phyloP scores from a whole-genome alignment of 768 basidiomycete species.

The Boletus rufocinnamomeus region DNA sequence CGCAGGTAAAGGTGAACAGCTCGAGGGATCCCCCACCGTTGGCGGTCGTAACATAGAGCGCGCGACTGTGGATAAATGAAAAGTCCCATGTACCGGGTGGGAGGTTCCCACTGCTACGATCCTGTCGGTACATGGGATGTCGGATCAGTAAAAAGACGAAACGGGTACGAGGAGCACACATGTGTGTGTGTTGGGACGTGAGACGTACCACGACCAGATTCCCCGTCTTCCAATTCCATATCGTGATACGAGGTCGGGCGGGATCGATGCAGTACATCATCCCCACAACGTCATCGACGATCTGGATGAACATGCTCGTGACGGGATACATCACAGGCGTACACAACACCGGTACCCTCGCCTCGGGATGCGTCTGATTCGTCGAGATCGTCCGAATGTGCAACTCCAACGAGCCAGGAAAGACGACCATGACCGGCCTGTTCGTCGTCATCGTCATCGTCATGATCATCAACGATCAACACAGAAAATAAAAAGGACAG shows the following conservation, averaged over 20 bases:
- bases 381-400: conserved; percentile 47
- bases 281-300: conserved; percentile 56
- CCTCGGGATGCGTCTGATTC: conserved; percentile 38
- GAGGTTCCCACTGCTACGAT: conserved; percentile 24
- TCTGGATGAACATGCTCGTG: conserved; percentile 45
- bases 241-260: conserved; percentile 26
- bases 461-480: no score
- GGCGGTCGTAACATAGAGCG: conserved; percentile 44
- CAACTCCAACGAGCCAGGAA: conserved; percentile 33
- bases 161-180: no score
- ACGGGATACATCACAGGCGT: conserved; percentile 26
- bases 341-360: conserved; percentile 33
- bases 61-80: conserved; percentile 46
- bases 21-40: conserved; percentile 40
- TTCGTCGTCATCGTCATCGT: not conserved
- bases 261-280: conserved; percentile 42
- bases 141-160: not conserved
- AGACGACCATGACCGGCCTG: conserved; percentile 12
- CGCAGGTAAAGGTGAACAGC: conserved; percentile 42
- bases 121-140: conserved; percentile 24
- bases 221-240: conserved; percentile 57
- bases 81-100: conserved; percentile 43
- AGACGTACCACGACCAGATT: conserved; percentile 36
- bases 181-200: not conserved
- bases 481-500: not conserved